Percentiles rank a stretch among this genome's conserved stretches.
Conservation (phyloP, 768 basidiomycete genomes). For the Tremella yokohamensis region DNA sequence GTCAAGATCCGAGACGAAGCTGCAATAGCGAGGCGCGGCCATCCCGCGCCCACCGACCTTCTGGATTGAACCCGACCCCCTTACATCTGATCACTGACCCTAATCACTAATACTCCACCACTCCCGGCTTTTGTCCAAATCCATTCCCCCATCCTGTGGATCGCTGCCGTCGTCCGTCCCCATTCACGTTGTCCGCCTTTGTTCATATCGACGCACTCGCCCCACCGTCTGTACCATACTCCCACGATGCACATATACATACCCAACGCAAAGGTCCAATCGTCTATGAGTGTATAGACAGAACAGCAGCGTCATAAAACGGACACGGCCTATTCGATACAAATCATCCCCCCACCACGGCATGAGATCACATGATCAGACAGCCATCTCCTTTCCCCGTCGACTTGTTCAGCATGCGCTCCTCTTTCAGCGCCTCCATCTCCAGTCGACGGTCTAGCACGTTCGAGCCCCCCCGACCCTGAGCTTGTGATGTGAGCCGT, state of each 20-base stretch:
- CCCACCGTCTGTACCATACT: slow-evolving; percentile 20
- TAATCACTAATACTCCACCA: no score
- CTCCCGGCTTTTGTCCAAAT: no score
- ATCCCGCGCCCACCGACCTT: slow-evolving; percentile 4
- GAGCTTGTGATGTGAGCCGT: slow-evolving; percentile 63
- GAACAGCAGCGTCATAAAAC: no score
- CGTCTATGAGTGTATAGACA: no score
- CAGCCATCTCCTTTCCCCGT: slow-evolving; percentile 39
- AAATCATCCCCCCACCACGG: no score
- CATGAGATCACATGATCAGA: slow-evolving; percentile 38
- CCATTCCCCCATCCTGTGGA: no score
- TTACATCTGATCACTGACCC: no score
- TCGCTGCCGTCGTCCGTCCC: no score
- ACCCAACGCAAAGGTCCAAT: no score
- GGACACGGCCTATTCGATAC: no score
- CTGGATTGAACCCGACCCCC: slow-evolving; percentile 21
- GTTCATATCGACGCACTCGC: background rate
- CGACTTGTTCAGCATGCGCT: slow-evolving; percentile 13
- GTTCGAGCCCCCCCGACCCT: slow-evolving; percentile 46
- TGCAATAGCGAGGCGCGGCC: background rate
- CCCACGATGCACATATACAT: no score
- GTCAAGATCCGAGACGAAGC: slow-evolving; percentile 1
- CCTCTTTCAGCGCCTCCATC: slow-evolving; percentile 46
- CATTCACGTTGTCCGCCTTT: no score
- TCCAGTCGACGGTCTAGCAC: slow-evolving; percentile 42